phyloP scores from a whole-genome alignment of 2,329 filamentous ascomycete species.

The Ustulina deusta region DNA sequence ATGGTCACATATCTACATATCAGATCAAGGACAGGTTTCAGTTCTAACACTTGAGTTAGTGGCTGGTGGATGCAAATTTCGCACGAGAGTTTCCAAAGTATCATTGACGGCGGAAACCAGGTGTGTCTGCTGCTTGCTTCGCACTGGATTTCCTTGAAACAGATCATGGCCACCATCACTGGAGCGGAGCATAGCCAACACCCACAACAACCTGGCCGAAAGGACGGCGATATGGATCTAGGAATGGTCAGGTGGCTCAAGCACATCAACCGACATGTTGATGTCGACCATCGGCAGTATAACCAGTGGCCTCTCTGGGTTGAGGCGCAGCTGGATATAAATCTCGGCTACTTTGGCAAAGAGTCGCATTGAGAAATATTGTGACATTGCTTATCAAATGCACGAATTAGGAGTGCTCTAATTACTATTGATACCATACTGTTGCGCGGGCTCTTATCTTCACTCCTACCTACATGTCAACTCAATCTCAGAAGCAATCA shows the following conservation, averaged over 20 bases:
- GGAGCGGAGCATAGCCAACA: slow-evolving; percentile 52
- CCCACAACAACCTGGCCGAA: slow-evolving; percentile 41
- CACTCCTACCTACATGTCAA: slow-evolving; percentile 8
- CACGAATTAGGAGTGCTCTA: slow-evolving; percentile 3
- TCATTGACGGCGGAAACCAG: slow-evolving; percentile 62
- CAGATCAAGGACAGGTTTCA: background rate
- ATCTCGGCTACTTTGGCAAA: slow-evolving; percentile 61
- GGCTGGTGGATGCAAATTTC: slow-evolving; percentile 70
- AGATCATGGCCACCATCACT: slow-evolving; percentile 65
- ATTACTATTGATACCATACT: slow-evolving; percentile 30
- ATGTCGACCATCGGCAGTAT: slow-evolving; percentile 58
- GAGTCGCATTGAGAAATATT: slow-evolving; percentile 28
- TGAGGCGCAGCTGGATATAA: slow-evolving; percentile 60
- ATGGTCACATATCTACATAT: background rate
- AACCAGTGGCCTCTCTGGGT: slow-evolving; percentile 69
- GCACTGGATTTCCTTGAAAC: slow-evolving; percentile 67
- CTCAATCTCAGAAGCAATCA: slow-evolving; percentile 14
- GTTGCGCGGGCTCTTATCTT: slow-evolving; percentile 6
- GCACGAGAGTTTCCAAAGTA: slow-evolving; percentile 62
- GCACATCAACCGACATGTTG: slow-evolving; percentile 62
- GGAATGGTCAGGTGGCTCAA: slow-evolving; percentile 64
- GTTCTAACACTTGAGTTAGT: slow-evolving; percentile 31
- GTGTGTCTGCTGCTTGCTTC: slow-evolving; percentile 61
- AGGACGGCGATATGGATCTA: slow-evolving; percentile 49
- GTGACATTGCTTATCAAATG: background rate